These are phyloP conservation scores for Daldinia loculata DNA, from an alignment of 495 filamentous ascomycete species.

Conservation along the genomic window DNA sequence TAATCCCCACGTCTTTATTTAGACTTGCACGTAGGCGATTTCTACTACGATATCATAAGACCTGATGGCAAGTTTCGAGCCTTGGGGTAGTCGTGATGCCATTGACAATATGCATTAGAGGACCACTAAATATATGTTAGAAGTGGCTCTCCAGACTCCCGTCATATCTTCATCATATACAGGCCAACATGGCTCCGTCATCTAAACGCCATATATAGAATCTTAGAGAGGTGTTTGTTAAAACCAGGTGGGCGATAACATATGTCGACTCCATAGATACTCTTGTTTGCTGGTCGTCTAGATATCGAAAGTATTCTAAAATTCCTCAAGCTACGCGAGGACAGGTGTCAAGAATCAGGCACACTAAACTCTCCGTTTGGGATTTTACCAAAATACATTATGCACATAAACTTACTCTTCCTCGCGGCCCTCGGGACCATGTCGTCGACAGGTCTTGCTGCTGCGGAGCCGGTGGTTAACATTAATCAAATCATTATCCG, in stretches of 20 bases:
- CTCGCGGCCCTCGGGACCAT: slow-evolving; percentile 2
- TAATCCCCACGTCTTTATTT: too few relatives aligned
- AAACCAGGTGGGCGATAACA: background rate
- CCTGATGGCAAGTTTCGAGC: too few relatives aligned
- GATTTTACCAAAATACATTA: background rate
- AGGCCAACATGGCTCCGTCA: background rate
- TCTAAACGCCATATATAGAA: background rate
- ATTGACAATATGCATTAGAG: background rate
- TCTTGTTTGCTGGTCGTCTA: background rate
- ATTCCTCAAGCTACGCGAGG: background rate
- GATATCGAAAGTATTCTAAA: background rate
- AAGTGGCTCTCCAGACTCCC: background rate
- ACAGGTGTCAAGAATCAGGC: background rate
- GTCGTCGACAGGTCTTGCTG: slow-evolving; percentile 1
- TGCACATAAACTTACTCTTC: slow-evolving; percentile 18
- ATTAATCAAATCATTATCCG: slow-evolving; percentile 45
- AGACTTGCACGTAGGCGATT: too few relatives aligned
- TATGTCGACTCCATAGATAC: background rate
- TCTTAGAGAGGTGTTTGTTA: background rate
- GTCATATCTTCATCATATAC: slow-evolving; percentile 20
- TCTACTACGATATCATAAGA: too few relatives aligned
- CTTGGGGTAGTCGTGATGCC: background rate
- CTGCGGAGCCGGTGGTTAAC: background rate
- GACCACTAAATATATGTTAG: background rate
- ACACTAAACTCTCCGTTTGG: background rate